These are phyloP conservation scores for Rhizoctonia solani DNA, from an alignment of 1,284 basidiomycete genomes.

Conservation along the genomic window DNA sequence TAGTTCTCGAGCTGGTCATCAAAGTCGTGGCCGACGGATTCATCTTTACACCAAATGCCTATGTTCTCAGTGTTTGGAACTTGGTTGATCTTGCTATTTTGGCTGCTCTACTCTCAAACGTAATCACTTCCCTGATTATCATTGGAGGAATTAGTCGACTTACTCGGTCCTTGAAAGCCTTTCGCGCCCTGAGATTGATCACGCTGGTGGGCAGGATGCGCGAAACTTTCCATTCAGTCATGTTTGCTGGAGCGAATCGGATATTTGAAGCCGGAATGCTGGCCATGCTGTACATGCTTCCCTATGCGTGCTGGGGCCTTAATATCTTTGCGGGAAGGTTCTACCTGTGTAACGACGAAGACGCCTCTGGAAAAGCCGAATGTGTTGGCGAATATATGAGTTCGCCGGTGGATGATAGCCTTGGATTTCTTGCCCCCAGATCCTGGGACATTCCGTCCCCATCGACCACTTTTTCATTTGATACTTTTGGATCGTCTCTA, in stretches of 20 bases:
- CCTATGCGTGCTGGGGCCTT: constrained; percentile 96
- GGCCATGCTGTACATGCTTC: constrained; percentile 95
- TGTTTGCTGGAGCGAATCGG: constrained; percentile 84
- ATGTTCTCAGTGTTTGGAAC: constrained; percentile 92
- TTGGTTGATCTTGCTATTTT: constrained; percentile 88
- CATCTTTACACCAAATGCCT: constrained; percentile 91
- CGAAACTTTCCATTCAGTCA: constrained; percentile 87
- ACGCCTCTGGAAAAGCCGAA: constrained; percentile 58
- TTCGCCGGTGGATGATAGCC: constrained; percentile 55
- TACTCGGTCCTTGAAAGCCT: constrained; percentile 85
- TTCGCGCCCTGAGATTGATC: constrained; percentile 88
- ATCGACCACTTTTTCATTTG: constrained; percentile 89
- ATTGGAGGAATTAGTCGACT: constrained; percentile 80
- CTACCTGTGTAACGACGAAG: constrained; percentile 82
- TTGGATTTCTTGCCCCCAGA: constrained; percentile 77
- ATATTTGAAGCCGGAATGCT: constrained; percentile 91
- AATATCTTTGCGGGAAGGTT: constrained; percentile 91
- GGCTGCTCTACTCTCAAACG: constrained; percentile 79
- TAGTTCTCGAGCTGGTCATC: constrained; percentile 86
- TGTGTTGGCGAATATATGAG: constrained; percentile 77
- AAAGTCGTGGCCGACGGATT: constrained; percentile 94
- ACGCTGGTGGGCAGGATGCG: constrained; percentile 88
- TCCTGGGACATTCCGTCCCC: constrained; percentile 88
- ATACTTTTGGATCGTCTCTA: constrained; percentile 82
- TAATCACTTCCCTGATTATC: constrained; percentile 76